Conservation (phyloP, 2,329 filamentous ascomycete species). For the Cladophialophora yegresii region DNA sequence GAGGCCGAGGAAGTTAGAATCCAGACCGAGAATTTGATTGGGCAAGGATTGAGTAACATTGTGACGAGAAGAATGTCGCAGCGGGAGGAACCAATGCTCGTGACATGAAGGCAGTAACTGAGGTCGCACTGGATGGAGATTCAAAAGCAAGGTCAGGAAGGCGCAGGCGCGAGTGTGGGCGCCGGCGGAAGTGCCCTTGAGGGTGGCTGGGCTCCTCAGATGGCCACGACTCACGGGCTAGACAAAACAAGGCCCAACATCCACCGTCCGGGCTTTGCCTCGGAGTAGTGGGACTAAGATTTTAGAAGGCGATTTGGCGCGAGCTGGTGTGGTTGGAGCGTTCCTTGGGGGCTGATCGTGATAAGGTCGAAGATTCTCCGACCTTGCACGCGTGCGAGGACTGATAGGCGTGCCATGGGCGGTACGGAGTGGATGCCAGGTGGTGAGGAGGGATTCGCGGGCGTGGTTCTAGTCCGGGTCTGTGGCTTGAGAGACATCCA, state of each 20-base stretch:
- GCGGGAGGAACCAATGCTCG: conserved; percentile 10
- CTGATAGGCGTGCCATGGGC: conserved; percentile 21
- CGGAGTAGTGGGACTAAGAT: conserved; percentile 3
- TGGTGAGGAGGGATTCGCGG: conserved; percentile 20
- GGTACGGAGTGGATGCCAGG: conserved; percentile 22
- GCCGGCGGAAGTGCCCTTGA: conserved; percentile 5
- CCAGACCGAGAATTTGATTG: conserved; percentile 27
- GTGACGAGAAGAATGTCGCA: conserved; percentile 17
- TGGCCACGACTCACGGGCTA: neutral
- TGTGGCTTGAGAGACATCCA: conserved; percentile 19
- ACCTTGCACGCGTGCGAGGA: neutral
- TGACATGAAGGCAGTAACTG: conserved; percentile 12
- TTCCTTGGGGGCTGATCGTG: conserved; percentile 25
- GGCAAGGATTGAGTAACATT: conserved; percentile 25
- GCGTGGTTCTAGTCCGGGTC: conserved; percentile 19
- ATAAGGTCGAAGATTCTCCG: conserved; percentile 28
- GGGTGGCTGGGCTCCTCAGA: neutral
- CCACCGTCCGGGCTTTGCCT: conserved; percentile 5
- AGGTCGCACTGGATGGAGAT: conserved; percentile 19
- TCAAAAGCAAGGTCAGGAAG: neutral
- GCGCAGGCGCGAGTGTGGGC: neutral
- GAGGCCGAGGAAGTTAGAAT: conserved; percentile 29
- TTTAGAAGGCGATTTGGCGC: neutral
- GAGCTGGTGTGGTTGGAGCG: neutral
- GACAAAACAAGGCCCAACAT: conserved; percentile 1